These are phyloP conservation scores for Yamagishiella unicocca DNA, from an alignment of 139 green algal genomes.

Conservation along the genomic window DNA sequence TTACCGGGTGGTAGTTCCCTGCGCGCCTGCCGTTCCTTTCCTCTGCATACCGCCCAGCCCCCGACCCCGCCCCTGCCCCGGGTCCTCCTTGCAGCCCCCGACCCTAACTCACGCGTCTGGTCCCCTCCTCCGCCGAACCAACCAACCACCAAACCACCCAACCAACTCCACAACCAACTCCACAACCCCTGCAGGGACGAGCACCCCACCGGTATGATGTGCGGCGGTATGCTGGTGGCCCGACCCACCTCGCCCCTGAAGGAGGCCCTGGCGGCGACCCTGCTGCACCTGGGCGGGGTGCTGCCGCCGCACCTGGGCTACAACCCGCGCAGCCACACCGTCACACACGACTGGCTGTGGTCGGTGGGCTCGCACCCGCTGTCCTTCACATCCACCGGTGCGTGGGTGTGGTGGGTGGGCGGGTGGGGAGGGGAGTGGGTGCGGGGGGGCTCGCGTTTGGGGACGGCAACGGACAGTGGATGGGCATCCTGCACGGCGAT, in stretches of 20 bases:
- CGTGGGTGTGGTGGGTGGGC: not conserved
- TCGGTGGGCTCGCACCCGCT: constrained; percentile 65
- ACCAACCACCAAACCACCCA: too few species aligned
- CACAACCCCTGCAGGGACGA: constrained; percentile 69
- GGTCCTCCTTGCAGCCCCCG: too few species aligned
- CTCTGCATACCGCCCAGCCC: too few species aligned
- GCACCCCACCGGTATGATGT: constrained; percentile 74
- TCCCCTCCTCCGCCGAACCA: too few species aligned
- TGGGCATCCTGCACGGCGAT: too few species aligned
- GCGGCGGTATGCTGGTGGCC: constrained; percentile 62
- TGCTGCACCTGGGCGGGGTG: constrained; percentile 71
- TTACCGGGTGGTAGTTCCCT: too few species aligned
- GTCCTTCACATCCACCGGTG: constrained; percentile 63
- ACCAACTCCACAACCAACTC: too few species aligned
- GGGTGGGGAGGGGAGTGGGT: not conserved
- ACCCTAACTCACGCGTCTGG: too few species aligned
- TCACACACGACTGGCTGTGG: constrained; percentile 78
- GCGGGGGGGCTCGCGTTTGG: too few species aligned
- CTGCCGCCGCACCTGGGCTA: constrained; percentile 78
- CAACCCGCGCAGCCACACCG: constrained; percentile 36
- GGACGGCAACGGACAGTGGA: too few species aligned
- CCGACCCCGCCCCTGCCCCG: too few species aligned
- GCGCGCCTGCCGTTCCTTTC: too few species aligned
- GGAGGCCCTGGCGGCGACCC: constrained; percentile 66
- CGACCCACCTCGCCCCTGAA: constrained; percentile 66